phyloP scores from a whole-genome alignment of 192 early-diverging fungal species.

The Haplosporangium gracile region DNA sequence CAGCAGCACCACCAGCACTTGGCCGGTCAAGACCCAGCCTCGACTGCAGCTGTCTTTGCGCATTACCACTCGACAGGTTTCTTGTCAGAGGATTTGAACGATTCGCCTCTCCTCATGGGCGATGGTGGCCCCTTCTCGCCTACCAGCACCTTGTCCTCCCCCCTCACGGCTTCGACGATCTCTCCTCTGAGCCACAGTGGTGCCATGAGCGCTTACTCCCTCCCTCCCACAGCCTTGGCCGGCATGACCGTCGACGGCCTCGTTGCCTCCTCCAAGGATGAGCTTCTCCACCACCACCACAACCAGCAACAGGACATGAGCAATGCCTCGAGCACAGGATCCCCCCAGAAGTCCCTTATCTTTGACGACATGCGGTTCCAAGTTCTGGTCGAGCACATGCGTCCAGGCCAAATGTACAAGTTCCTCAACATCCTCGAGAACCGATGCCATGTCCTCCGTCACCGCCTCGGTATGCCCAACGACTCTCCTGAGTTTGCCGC shows the following conservation, averaged over 20 bases:
- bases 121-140: slow-evolving; percentile 53
- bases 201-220: slow-evolving; percentile 35
- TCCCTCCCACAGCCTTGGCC: slow-evolving; percentile 36
- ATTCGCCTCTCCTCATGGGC: slow-evolving; percentile 42
- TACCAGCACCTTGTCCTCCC: slow-evolving; percentile 45
- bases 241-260: background rate
- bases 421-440: slow-evolving; percentile 67
- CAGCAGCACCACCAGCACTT: slow-evolving; percentile 14
- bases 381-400: slow-evolving; percentile 60
- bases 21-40: background rate
- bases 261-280: background rate
- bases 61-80: slow-evolving; percentile 21
- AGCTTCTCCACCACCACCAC: background rate
- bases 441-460: slow-evolving; percentile 64
- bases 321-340: background rate
- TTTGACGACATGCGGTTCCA: slow-evolving; percentile 63
- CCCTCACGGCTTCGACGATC: slow-evolving; percentile 26
- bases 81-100: slow-evolving; percentile 32
- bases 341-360: slow-evolving; percentile 30
- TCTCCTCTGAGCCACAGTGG: slow-evolving; percentile 18
- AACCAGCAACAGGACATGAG: background rate
- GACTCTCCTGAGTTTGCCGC: background rate
- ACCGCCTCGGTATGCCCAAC: slow-evolving; percentile 36
- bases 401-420: slow-evolving; percentile 60
- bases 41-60: slow-evolving; percentile 13